Evolutionary conservation across 2,329 filamentous ascomycete species (phyloP), one percentile per base, ranked within the genome.

Genomic region (Sporothrix protearum): DNA sequence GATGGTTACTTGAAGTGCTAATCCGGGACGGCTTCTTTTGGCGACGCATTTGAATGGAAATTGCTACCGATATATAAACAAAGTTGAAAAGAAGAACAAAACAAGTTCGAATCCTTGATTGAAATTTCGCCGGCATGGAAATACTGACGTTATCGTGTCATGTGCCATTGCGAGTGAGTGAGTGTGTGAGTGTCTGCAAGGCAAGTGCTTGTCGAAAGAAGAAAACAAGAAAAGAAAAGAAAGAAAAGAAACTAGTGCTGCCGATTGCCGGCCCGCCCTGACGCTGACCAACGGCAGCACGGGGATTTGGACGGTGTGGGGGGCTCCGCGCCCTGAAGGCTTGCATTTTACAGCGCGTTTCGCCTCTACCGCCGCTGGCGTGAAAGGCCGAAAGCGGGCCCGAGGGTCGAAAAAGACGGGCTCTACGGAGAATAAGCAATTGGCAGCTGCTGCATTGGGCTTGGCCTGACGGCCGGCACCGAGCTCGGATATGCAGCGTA

Each of bases 191-290:
- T 49, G 47, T 22, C n/a, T 33, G 25, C 53, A 57, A 7, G 6
- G 28, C 30, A 59, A 59, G 2, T 59, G 55, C 55, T 59, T 59
- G 55, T 59, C 22, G n/a, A 55, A 55, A n/a, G 53, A 57, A 47
- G 16, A 8, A 42, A 7, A 5, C 39, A 42, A 42, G 39, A 51
- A 22, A 51, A 25, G 4, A 51, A 51, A 51, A 22, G 10, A 51
- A 51, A n/a, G 3, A 64, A 45, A 3, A 64, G 2, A 28, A n/a
- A 19, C 49, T 66, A 66, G 63, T 12, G 63, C 1, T 66, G 63
- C 63, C 63, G 63, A 49, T 66, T 66, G 42, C 63, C 63, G 63
- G 63, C 63, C 63, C 63, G 63, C n/a, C 22, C 9, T 63, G 16
- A 22, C 7, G 49, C 30, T 69, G 66, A 57, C 55, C 55, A 61